phyloP scores from a whole-genome alignment of 2,329 filamentous ascomycete species.

The Diaporthe amygdali region DNA sequence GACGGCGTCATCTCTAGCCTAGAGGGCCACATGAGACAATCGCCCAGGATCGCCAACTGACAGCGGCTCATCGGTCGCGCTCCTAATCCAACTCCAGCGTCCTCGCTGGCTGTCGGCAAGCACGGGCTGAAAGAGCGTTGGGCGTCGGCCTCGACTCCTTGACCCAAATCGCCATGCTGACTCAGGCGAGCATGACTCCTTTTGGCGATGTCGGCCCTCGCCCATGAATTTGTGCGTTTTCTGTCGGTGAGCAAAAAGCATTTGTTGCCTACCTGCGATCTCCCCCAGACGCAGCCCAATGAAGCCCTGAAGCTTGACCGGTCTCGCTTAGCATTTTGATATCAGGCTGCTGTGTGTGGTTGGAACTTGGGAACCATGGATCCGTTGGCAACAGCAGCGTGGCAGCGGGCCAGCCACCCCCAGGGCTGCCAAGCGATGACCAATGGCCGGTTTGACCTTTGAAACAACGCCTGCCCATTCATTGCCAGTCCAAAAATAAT shows the following conservation, averaged over 20 bases:
- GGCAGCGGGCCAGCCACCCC: constrained; percentile 10
- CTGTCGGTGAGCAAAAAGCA: constrained; percentile 12
- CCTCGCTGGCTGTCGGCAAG: background rate
- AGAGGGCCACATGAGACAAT: background rate
- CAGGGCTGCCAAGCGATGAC: constrained; percentile 19
- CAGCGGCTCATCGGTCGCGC: background rate
- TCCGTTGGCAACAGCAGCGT: constrained; percentile 12
- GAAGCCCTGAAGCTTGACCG: constrained; percentile 3
- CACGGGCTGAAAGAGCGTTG: background rate
- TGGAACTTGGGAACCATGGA: constrained; percentile 6
- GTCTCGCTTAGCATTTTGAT: constrained; percentile 12
- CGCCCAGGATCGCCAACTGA: background rate
- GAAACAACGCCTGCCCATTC: constrained; percentile 19
- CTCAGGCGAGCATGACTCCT: constrained; percentile 6
- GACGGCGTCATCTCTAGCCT: background rate
- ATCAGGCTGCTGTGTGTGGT: constrained; percentile 11
- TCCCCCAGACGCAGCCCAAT: background rate
- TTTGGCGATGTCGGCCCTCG: constrained; percentile 10
- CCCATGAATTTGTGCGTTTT: background rate
- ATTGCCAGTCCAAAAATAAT: constrained; percentile 14
- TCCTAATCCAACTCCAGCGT: background rate
- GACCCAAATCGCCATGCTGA: constrained; percentile 1
- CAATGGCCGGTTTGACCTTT: constrained; percentile 22
- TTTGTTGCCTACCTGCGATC: background rate
- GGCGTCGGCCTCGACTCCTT: background rate